Conservation (phyloP, 1,284 basidiomycete genomes). For the Mycena sp. region DNA sequence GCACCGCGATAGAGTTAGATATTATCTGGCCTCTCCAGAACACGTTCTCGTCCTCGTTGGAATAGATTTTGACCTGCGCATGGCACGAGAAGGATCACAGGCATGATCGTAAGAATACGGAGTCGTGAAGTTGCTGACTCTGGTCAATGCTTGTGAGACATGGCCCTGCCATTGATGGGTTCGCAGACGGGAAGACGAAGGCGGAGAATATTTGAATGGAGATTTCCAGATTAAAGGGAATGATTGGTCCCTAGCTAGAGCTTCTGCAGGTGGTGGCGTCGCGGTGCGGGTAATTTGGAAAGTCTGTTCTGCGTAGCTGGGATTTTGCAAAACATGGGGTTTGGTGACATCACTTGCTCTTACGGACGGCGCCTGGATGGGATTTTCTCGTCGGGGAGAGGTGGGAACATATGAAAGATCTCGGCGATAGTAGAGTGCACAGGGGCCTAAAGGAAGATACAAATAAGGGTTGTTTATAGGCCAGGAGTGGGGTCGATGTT, state of each 20-base stretch:
- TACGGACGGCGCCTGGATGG: no score
- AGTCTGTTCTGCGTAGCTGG: background rate
- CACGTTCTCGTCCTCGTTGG: background rate
- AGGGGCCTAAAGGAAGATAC: background rate
- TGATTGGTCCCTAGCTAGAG: background rate
- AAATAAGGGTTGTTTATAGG: no score
- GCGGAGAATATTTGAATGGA: conserved; percentile 8
- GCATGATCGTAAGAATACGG: background rate
- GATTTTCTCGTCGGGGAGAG: background rate
- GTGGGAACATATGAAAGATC: background rate
- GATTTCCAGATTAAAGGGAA: conserved; percentile 18
- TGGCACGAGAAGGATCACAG: background rate
- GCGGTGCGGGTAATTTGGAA: background rate
- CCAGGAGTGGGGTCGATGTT: conserved; percentile 12
- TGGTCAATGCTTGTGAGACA: background rate
- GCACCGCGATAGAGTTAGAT: no score
- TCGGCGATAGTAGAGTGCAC: background rate
- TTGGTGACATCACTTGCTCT: background rate
- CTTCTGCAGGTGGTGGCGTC: background rate
- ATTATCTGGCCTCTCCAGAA: background rate
- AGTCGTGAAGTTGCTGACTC: background rate
- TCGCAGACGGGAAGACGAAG: background rate
- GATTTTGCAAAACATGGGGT: background rate
- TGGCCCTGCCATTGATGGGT: background rate
- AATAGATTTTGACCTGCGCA: background rate